Evolutionary conservation across 2,329 filamentous ascomycete genomes (phyloP).

Genomic region (Trichoderma breve): DNA sequence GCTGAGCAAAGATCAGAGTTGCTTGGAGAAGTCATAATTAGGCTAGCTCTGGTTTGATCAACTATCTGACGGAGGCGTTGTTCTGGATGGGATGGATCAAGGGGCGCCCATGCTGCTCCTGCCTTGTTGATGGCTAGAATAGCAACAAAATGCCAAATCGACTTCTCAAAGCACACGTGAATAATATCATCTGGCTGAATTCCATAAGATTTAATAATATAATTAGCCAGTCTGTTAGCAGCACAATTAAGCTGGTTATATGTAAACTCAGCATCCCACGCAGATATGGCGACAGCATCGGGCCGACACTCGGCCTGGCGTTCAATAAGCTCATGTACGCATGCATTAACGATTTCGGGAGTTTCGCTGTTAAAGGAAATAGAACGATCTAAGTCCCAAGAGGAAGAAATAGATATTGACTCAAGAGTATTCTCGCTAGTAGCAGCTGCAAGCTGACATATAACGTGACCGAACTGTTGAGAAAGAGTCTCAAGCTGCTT

Average conservation of each 20-base stretch:
- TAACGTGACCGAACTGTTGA: not conserved
- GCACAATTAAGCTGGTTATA: slow-evolving; percentile 5
- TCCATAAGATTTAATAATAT: not conserved
- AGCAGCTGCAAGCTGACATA: not conserved
- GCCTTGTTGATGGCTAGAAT: slow-evolving; percentile 20
- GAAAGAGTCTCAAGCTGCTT: not conserved
- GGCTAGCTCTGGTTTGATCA: not conserved
- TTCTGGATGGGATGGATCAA: slow-evolving; percentile 21
- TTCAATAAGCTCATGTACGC: slow-evolving; percentile 20
- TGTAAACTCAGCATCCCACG: slow-evolving; percentile 15
- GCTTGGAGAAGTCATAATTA: slow-evolving; percentile 9
- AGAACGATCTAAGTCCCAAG: not conserved
- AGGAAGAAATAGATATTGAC: not conserved
- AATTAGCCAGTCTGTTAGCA: slow-evolving; percentile 11
- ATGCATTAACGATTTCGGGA: slow-evolving; percentile 28
- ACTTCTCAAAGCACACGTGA: slow-evolving; percentile 17
- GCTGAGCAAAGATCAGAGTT: slow-evolving; percentile 24
- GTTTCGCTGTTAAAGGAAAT: not conserved
- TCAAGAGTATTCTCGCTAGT: not conserved
- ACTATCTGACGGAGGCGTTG: slow-evolving; percentile 18
- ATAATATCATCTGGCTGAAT: not conserved
- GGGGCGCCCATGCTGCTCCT: slow-evolving; percentile 23
- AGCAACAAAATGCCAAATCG: slow-evolving; percentile 1
- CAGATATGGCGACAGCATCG: slow-evolving; percentile 5
- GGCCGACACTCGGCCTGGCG: not conserved